Evolutionary conservation across 176 grass and related monocot species (phyloP).

Genomic region (Hordeum vulgare): MorexV3_pseudomolecules_assembly NC_058519.1:55389609-55390108

Average conservation of each 20-base stretch:
- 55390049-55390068: not conserved
- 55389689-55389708: not conserved
- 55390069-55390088: not conserved
- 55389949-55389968: conserved; percentile 2
- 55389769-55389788: not conserved
- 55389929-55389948: conserved; percentile 15
- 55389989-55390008: not conserved
- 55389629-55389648: not conserved
- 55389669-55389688: not conserved
- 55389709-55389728: not conserved
- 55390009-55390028: not conserved
- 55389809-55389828: not conserved
- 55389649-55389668: not conserved
- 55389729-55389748: not conserved
- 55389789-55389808: not conserved
- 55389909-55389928: conserved; percentile 20
- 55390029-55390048: not conserved
- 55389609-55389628: not conserved
- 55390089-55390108: not conserved
- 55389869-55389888: not conserved
- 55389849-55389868: not conserved
- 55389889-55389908: not conserved
- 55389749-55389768: not conserved
- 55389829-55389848: not conserved
- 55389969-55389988: not conserved